phyloP scores from a whole-genome alignment of 2,329 filamentous ascomycete genomes.

The Coniochaeta sp. region DNA sequence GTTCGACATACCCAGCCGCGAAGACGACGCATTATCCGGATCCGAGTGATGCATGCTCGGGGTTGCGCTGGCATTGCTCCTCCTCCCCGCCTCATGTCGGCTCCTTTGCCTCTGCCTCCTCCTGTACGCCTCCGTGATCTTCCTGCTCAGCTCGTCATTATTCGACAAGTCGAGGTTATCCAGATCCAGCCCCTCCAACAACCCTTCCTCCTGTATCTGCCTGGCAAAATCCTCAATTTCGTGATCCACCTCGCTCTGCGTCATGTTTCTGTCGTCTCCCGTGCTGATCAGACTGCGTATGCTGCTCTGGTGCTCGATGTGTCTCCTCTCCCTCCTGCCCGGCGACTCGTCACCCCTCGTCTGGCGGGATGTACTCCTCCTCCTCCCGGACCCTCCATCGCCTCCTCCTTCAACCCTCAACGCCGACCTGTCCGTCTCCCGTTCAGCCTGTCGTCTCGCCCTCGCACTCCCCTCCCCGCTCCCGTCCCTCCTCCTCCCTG shows the following conservation, averaged over 20 bases:
- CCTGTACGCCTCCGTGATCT: constrained; percentile 83
- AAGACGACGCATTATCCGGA: constrained; percentile 15
- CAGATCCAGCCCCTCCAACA: constrained; percentile 82
- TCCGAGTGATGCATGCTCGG: constrained; percentile 31
- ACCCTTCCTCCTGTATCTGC: constrained; percentile 61
- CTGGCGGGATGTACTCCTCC: constrained; percentile 38
- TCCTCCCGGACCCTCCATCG: constrained; percentile 26
- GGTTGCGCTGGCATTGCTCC: constrained; percentile 31
- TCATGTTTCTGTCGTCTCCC: constrained; percentile 64
- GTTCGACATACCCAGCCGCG: constrained; percentile 13
- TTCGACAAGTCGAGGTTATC: constrained; percentile 78
- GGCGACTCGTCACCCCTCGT: constrained; percentile 27
- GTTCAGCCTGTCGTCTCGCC: constrained; percentile 22
- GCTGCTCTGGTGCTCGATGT: constrained; percentile 84
- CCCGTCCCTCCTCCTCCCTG: constrained; percentile 14
- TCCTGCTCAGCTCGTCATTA: constrained; percentile 84
- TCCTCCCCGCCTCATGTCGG: constrained; percentile 39
- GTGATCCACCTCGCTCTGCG: constrained; percentile 59
- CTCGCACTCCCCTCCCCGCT: constrained; percentile 8
- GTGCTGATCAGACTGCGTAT: constrained; percentile 77
- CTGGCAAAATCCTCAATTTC: constrained; percentile 87
- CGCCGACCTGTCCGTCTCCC: constrained; percentile 24
- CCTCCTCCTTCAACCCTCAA: constrained; percentile 9
- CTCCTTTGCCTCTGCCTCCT: constrained; percentile 61
- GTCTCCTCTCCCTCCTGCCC: constrained; percentile 36